These are phyloP conservation scores for Mortierella sp. DNA, from an alignment of 371 early-diverging fungal species.

Conservation along the genomic window DNA sequence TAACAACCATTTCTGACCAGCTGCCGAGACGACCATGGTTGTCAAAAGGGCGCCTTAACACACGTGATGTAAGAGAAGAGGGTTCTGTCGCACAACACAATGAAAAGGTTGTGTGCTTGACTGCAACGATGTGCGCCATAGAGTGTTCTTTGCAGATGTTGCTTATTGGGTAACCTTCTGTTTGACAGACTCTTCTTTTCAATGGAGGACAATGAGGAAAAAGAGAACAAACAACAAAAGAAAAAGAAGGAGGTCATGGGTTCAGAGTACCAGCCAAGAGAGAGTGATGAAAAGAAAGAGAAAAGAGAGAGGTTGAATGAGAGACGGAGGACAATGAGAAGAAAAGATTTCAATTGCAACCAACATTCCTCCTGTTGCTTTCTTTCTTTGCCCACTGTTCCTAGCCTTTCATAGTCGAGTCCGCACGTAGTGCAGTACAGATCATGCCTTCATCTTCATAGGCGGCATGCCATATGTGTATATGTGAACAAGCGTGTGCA, in stretches of 20 bases:
- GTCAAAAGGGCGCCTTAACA: neutral
- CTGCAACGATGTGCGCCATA: neutral
- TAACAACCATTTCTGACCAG: too few relatives aligned
- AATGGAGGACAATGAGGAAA: neutral
- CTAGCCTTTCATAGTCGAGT: neutral
- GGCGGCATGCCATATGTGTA: neutral
- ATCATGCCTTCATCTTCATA: neutral
- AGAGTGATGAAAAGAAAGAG: too few relatives aligned
- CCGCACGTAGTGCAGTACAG: neutral
- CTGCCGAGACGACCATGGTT: too few relatives aligned
- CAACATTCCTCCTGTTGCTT: constrained; percentile 39
- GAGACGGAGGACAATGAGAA: neutral
- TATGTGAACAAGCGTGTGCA: neutral
- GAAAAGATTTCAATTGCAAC: constrained; percentile 49
- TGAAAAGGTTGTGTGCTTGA: neutral
- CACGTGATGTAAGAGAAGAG: neutral
- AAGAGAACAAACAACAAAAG: neutral
- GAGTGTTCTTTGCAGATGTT: neutral
- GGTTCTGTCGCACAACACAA: neutral
- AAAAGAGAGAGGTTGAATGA: too few relatives aligned
- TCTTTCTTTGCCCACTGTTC: neutral
- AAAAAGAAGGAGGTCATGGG: neutral
- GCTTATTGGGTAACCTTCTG: neutral
- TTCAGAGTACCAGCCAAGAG: neutral
- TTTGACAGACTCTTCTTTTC: neutral